phyloP scores from a whole-genome alignment of 805 yeast genomes.

The Myxozyma nipponensis region DNA sequence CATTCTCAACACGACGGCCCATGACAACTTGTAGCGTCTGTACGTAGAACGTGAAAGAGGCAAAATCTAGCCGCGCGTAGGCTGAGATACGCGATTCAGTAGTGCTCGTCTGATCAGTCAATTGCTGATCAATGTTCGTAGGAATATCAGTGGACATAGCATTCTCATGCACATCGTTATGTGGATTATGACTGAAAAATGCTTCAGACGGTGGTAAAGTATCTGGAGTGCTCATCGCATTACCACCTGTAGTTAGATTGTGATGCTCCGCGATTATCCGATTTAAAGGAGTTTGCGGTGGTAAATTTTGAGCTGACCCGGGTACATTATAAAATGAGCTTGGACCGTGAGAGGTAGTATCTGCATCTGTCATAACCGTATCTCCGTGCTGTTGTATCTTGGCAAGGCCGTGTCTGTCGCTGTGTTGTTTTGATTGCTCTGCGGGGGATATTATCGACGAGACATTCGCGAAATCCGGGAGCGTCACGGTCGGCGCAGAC shows the following conservation, averaged over 20 bases:
- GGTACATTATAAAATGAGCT: no score
- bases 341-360: no score
- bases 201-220: conserved; percentile 11
- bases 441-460: neutral
- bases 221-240: conserved; percentile 10
- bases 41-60: conserved; percentile 87
- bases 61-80: conserved; percentile 69
- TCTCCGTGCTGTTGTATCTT: no score
- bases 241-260: neutral
- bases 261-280: conserved; percentile 4
- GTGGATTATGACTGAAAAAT: neutral
- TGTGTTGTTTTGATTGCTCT: neutral
- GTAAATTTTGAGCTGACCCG: no score
- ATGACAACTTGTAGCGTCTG: conserved; percentile 91
- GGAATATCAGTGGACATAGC: neutral
- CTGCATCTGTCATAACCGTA: no score
- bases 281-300: conserved; percentile 3
- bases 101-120: neutral
- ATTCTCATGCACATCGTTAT: conserved; percentile 1
- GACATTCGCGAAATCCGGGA: neutral
- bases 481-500: neutral
- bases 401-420: no score
- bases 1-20: conserved; percentile 82
- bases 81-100: conserved; percentile 40
- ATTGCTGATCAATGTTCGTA: neutral